Percentiles rank a stretch among this genome's conserved stretches.
These are phyloP conservation scores for Paramyrothecium roridum DNA, from an alignment of 2,329 filamentous ascomycete species.

Conservation along the genomic window DNA sequence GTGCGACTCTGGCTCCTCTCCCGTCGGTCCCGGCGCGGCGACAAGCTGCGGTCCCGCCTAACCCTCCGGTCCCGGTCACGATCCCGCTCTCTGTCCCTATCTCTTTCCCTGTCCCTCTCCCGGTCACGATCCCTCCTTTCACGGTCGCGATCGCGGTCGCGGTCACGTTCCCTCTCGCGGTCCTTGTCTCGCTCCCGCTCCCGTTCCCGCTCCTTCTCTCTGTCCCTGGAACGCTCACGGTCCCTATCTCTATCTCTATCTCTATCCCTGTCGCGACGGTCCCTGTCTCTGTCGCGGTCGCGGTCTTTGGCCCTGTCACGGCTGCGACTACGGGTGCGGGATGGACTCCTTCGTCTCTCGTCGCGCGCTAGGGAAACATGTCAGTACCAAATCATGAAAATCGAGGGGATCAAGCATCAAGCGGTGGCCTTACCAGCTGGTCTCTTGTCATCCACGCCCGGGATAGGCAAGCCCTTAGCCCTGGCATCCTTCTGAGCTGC, in stretches of 20 bases:
- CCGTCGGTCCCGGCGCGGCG: conserved; percentile 29
- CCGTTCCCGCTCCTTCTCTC: conserved; percentile 24
- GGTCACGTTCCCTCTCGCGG: conserved; percentile 22
- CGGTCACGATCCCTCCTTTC: conserved; percentile 18
- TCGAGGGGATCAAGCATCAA: not conserved
- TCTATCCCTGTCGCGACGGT: conserved; percentile 21
- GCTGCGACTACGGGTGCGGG: conserved; percentile 30
- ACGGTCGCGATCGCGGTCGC: conserved; percentile 15
- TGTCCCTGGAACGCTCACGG: conserved; percentile 27
- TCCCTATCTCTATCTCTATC: conserved; percentile 28
- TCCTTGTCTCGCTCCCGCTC: conserved; percentile 21
- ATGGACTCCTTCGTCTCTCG: conserved; percentile 31
- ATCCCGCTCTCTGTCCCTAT: conserved; percentile 25
- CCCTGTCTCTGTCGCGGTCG: conserved; percentile 19
- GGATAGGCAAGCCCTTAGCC: conserved; percentile 55
- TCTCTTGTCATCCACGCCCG: conserved; percentile 54
- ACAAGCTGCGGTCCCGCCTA: conserved; percentile 3
- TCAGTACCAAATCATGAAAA: not conserved
- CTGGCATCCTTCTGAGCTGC: conserved; percentile 60
- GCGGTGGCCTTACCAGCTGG: conserved; percentile 35
- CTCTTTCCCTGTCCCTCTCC: conserved; percentile 26
- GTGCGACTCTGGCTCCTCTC: conserved; percentile 33
- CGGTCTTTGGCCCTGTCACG: conserved; percentile 19
- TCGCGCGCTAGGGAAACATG: conserved; percentile 34
- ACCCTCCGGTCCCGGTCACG: conserved; percentile 23